Conservation (phyloP, 1,139 yeast genomes). For the Suhomyces taliae region DNA sequence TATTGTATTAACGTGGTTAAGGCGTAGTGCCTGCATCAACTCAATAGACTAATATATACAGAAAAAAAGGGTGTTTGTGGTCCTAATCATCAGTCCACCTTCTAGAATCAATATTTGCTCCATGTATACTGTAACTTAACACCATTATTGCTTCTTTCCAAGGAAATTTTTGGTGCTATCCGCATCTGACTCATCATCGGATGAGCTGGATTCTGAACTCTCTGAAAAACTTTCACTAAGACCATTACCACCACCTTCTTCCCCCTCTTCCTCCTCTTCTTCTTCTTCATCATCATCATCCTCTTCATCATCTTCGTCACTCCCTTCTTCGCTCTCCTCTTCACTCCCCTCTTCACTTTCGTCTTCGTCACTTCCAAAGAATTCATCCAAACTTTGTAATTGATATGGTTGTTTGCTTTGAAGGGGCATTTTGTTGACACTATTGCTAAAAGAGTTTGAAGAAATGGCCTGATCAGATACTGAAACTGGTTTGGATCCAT, state of each 20-base stretch:
- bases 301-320: slow-evolving; percentile 23
- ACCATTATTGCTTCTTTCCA: background rate
- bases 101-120: background rate
- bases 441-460: slow-evolving; percentile 20
- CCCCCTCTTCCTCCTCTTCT: slow-evolving; percentile 24
- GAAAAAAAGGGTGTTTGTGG: background rate
- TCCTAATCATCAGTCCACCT: background rate
- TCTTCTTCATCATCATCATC: slow-evolving; percentile 27
- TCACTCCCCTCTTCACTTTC: slow-evolving; percentile 25
- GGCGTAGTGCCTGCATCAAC: background rate
- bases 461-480: slow-evolving; percentile 26
- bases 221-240: slow-evolving; percentile 2
- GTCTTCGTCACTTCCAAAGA: slow-evolving; percentile 60
- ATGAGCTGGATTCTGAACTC: slow-evolving; percentile 1
- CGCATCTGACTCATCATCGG: slow-evolving; percentile 5
- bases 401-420: slow-evolving; percentile 42
- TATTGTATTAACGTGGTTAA: too few species aligned
- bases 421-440: slow-evolving; percentile 1
- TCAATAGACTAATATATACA: too few species aligned
- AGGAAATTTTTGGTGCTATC: slow-evolving; percentile 3
- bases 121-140: background rate
- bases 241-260: slow-evolving; percentile 10
- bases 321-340: slow-evolving; percentile 24
- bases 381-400: slow-evolving; percentile 81
- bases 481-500: slow-evolving; percentile 22